Base-by-base conservation (phyloP, 2,329 filamentous ascomycete genomes). In the Exophiala oligosperma region DNA sequence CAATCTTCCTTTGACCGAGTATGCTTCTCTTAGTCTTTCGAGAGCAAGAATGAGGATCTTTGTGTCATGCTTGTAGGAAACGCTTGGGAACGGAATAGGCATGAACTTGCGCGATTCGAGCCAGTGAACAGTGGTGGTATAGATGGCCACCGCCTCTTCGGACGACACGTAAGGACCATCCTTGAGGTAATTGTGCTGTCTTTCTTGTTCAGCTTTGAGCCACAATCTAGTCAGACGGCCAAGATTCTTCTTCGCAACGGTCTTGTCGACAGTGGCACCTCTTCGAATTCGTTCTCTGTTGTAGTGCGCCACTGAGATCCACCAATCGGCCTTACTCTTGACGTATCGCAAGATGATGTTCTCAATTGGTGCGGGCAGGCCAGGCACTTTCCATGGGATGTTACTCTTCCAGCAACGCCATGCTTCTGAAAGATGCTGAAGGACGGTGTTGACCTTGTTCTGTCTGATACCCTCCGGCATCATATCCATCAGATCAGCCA, bases 361-460 rank as follows among this genome's bases (percentile, higher is more conserved):
- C 76, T 99, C 94, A 63, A 99, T 97, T 0, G 94, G 93, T 12
- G 95, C 95, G 41, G 94, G 94, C 60, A 99, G 77, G 38, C 94
- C 95, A 52, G 94, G 94, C 2, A 99, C 94, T 79, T 99, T 99
- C 94, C 94, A 99, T 0, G 94, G 94, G 66, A 99, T 99, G 71
- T 99, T 99, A 77, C 92, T 97, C 87, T 99, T 99, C 94, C 94
- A 99, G 79, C 94, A 99, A 77, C 94, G 85, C 94, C 94, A 99
- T 12, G 94, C 94, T 78, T 99, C 94, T 0, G 93, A 97, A 43
- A 99, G 78, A 81, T 99, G 95, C 71, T 97, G 94, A 54, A 99
- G 79, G 46, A 99, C 93, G 1, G 92, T 96, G 74, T 99, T 96
- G 74, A 99, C 92, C 78, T 99, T 99, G 79, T 94, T 99, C 73